Evolutionary conservation across 2,329 filamentous ascomycete species (phyloP).

Genomic region (Ophiostoma populinum): DNA sequence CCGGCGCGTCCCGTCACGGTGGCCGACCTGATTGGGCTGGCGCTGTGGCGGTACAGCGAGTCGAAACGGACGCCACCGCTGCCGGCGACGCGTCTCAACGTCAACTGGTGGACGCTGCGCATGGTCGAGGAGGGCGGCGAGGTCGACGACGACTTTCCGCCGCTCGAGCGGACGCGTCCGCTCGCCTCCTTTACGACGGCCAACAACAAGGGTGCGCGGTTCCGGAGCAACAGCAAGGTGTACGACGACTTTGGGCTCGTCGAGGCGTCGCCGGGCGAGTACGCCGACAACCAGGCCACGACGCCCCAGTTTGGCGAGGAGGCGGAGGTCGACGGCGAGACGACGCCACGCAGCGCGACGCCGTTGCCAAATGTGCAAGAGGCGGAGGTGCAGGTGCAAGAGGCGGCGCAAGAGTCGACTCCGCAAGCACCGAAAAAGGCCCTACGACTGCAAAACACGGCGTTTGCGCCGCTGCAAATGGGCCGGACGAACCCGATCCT

Average conservation of each 20-base stretch:
- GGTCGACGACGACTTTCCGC: slow-evolving; percentile 71
- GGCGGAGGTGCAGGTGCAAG: not conserved
- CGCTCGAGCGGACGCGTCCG: slow-evolving; percentile 55
- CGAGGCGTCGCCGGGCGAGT: slow-evolving; percentile 50
- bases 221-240: slow-evolving; percentile 54
- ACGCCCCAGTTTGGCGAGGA: slow-evolving; percentile 51
- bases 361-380: slow-evolving; percentile 15
- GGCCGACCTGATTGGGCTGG: slow-evolving; percentile 65
- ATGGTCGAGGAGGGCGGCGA: slow-evolving; percentile 78
- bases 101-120: slow-evolving; percentile 67
- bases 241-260: slow-evolving; percentile 74
- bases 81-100: slow-evolving; percentile 47
- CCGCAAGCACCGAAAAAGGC: not conserved
- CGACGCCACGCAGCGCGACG: slow-evolving; percentile 31
- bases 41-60: slow-evolving; percentile 61
- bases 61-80: slow-evolving; percentile 56
- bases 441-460: not conserved
- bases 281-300: slow-evolving; percentile 47
- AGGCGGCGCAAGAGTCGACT: not conserved
- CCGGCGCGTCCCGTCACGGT: slow-evolving; percentile 48
- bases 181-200: slow-evolving; percentile 68
- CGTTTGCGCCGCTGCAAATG: slow-evolving; percentile 12
- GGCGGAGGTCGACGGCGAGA: slow-evolving; percentile 11
- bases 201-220: slow-evolving; percentile 47
- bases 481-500: slow-evolving; percentile 41